phyloP scores from a whole-genome alignment of 805 yeast species.

The Ogataea salicorniae region DNA sequence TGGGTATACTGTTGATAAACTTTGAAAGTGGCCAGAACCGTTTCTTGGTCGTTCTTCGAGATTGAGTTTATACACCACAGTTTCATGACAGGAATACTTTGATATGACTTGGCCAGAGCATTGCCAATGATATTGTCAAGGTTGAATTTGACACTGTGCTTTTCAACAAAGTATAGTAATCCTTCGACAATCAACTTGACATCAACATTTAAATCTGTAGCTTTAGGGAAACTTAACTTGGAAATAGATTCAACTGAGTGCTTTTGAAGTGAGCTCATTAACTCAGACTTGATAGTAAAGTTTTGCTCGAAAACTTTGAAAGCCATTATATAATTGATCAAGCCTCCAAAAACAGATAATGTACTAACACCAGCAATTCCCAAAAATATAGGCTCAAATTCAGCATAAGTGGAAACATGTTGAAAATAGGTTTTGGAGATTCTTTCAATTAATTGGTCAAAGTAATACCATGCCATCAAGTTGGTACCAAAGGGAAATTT shows the following conservation, averaged over 20 bases:
- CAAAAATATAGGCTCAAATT: slow-evolving; percentile 3
- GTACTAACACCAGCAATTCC: slow-evolving; percentile 2
- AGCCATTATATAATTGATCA: slow-evolving; percentile 16
- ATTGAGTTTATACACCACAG: slow-evolving; percentile 28
- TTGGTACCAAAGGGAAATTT: slow-evolving; percentile 20
- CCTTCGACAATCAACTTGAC: slow-evolving; percentile 32
- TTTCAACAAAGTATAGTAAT: slow-evolving; percentile 15
- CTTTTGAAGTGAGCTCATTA: slow-evolving; percentile 5
- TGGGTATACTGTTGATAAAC: slow-evolving; percentile 39
- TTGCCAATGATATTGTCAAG: slow-evolving; percentile 25
- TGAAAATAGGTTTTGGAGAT: slow-evolving; percentile 3
- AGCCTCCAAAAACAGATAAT: slow-evolving; percentile 2
- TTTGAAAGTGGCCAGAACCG: slow-evolving; percentile 31
- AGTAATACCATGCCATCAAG: slow-evolving; percentile 20
- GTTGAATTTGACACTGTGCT: slow-evolving; percentile 11
- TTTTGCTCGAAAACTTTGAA: slow-evolving; percentile 10
- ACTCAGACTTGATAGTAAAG: not conserved
- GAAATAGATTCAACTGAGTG: slow-evolving; percentile 14
- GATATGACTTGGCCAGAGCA: slow-evolving; percentile 42
- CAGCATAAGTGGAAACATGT: slow-evolving; percentile 3
- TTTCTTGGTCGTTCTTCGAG: slow-evolving; percentile 14
- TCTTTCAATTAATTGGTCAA: slow-evolving; percentile 8
- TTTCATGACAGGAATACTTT: slow-evolving; percentile 36
- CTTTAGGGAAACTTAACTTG: slow-evolving; percentile 38
- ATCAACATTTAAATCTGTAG: slow-evolving; percentile 30